Conservation (phyloP, 2,329 filamentous ascomycete species). For the Raffaelea albimanens region DNA sequence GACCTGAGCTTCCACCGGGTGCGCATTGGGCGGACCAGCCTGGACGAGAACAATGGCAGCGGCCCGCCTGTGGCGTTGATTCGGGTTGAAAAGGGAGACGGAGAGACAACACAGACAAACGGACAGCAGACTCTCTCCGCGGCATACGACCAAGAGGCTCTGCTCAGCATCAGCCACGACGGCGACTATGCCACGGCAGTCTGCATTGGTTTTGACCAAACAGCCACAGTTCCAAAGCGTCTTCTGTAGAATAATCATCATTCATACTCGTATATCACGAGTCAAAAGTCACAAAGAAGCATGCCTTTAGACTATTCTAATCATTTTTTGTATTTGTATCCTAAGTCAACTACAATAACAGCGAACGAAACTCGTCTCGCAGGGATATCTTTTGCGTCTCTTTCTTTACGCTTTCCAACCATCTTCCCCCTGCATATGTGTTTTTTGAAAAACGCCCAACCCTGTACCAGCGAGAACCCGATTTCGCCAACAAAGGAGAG, state of each 20-base stretch:
- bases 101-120: background rate
- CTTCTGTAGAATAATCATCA: too few species aligned
- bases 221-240: too few species aligned
- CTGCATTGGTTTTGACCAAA: slow-evolving; percentile 40
- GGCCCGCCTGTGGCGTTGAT: slow-evolving; percentile 37
- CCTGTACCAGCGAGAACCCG: too few species aligned
- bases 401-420: background rate
- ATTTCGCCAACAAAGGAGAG: background rate
- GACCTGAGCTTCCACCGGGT: slow-evolving; percentile 55
- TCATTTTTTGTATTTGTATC: background rate
- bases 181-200: slow-evolving; percentile 68
- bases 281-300: too few species aligned
- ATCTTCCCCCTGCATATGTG: too few species aligned
- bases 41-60: slow-evolving; percentile 6
- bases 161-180: slow-evolving; percentile 81
- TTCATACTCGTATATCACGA: too few species aligned
- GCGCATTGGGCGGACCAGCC: slow-evolving; percentile 21
- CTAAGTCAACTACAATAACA: background rate
- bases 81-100: slow-evolving; percentile 9
- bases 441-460: too few species aligned
- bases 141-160: slow-evolving; percentile 41
- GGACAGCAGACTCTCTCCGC: background rate
- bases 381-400: background rate
- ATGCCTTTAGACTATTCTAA: too few species aligned
- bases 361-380: background rate